Evolutionary conservation across 148 eudicot species (phyloP).

Genomic region (Diospyros kaki): DNA sequence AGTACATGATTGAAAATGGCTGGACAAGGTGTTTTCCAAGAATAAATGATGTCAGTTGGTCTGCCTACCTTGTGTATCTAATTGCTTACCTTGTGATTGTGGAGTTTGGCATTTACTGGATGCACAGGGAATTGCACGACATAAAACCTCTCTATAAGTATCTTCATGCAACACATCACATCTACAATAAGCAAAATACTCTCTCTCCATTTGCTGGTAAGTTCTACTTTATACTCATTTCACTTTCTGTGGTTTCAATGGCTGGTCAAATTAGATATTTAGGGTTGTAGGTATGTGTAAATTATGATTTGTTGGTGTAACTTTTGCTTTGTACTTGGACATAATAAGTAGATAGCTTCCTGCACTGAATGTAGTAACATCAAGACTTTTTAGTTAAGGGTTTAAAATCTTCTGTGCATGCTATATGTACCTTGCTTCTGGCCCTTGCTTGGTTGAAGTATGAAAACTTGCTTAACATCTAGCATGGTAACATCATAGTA

Average conservation of each 20-base stretch:
- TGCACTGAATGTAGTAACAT: not conserved
- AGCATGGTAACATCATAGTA: not conserved
- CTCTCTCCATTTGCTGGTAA: slow-evolving; percentile 98
- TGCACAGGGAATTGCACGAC: slow-evolving; percentile 82
- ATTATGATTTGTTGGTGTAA: not conserved
- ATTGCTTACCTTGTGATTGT: slow-evolving; percentile 53
- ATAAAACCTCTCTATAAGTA: slow-evolving; percentile 79
- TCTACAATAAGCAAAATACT: slow-evolving; percentile 93
- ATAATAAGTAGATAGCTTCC: not conserved
- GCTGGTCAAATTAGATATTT: not conserved
- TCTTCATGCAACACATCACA: slow-evolving; percentile 93
- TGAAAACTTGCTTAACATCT: not conserved
- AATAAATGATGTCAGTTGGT: slow-evolving; percentile 57
- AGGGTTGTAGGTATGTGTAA: not conserved
- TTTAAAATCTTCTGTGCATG: not conserved
- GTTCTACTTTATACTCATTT: slow-evolving; percentile 2
- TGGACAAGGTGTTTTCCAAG: slow-evolving; percentile 69
- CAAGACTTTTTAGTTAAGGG: not conserved
- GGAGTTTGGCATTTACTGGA: slow-evolving; percentile 91
- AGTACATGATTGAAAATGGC: slow-evolving; percentile 65
- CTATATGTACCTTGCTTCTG: not conserved
- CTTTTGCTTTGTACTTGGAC: not conserved
- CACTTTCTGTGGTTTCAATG: not conserved
- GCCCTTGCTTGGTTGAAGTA: slow-evolving; percentile 3
- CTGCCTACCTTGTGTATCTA: slow-evolving; percentile 36